phyloP scores from a whole-genome alignment of 2,329 filamentous ascomycete genomes.

The Leptosphaerulina australis region DNA sequence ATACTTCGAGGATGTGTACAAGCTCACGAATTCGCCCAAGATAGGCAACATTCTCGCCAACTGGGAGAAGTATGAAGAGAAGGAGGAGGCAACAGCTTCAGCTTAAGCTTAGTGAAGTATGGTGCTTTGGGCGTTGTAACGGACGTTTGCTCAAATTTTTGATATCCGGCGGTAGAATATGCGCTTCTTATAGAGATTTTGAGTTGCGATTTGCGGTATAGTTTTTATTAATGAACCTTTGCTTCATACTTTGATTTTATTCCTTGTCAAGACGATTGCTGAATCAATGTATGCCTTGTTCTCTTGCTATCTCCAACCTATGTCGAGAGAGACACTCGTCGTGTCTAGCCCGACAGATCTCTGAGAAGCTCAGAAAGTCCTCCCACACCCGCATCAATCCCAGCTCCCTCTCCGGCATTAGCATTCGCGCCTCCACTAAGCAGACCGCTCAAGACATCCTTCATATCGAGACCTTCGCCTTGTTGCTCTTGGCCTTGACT shows the following conservation, averaged over 20 bases:
- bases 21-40: slow-evolving; percentile 79
- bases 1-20: slow-evolving; percentile 99
- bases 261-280: slow-evolving; percentile 9
- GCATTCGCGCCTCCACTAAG: slow-evolving; percentile 15
- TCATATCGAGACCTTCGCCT: slow-evolving; percentile 2
- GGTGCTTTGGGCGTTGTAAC: slow-evolving; percentile 20
- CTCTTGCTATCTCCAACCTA: background rate
- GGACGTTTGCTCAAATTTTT: slow-evolving; percentile 19
- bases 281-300: slow-evolving; percentile 3
- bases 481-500: slow-evolving; percentile 12
- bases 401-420: slow-evolving; percentile 5
- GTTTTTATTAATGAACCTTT: slow-evolving; percentile 3
- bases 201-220: background rate
- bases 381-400: background rate
- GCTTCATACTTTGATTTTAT: background rate
- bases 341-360: background rate
- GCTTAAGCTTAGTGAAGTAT: slow-evolving; percentile 17
- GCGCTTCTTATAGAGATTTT: background rate
- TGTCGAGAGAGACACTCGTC: background rate
- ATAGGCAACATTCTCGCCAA: slow-evolving; percentile 84
- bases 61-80: slow-evolving; percentile 61
- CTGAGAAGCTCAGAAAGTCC: background rate
- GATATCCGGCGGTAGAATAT: slow-evolving; percentile 21
- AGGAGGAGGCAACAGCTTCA: slow-evolving; percentile 37
- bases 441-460: slow-evolving; percentile 10